phyloP scores from a whole-genome alignment of 257 asterid genomes.

The Cinchona pubescens region DNA sequence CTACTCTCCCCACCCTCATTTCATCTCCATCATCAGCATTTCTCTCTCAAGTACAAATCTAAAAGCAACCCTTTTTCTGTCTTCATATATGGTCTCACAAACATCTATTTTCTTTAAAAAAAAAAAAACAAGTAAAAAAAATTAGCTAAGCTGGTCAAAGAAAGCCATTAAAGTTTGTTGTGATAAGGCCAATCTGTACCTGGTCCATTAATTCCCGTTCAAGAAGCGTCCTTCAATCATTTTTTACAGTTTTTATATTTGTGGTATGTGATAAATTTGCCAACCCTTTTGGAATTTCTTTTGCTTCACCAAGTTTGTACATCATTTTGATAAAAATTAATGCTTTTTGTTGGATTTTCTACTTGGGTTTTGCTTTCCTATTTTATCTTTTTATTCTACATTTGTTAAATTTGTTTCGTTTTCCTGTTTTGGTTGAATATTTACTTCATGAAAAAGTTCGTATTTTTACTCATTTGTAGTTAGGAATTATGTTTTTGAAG shows the following conservation, averaged over 20 bases:
- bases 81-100: constrained; percentile 4
- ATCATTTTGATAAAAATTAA: background rate
- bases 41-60: constrained; percentile 21
- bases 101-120: background rate
- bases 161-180: constrained; percentile 2
- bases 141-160: constrained; percentile 13
- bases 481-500: background rate
- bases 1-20: constrained; percentile 3
- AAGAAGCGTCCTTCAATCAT: constrained; percentile 49
- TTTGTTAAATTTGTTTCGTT: background rate
- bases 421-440: background rate
- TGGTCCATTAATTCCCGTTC: constrained; percentile 5
- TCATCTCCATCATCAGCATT: constrained; percentile 6
- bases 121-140: constrained; percentile 1
- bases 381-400: background rate
- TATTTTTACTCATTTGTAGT: background rate
- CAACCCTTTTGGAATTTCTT: background rate
- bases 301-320: background rate
- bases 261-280: constrained; percentile 33
- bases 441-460: background rate
- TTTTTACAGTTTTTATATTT: constrained; percentile 31
- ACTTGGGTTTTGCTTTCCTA: background rate
- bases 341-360: constrained; percentile 8
- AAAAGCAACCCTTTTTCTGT: background rate
- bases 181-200: constrained; percentile 3